Base-by-base conservation (phyloP, 768 basidiomycete genomes). In the Glaciozyma martinii region DNA sequence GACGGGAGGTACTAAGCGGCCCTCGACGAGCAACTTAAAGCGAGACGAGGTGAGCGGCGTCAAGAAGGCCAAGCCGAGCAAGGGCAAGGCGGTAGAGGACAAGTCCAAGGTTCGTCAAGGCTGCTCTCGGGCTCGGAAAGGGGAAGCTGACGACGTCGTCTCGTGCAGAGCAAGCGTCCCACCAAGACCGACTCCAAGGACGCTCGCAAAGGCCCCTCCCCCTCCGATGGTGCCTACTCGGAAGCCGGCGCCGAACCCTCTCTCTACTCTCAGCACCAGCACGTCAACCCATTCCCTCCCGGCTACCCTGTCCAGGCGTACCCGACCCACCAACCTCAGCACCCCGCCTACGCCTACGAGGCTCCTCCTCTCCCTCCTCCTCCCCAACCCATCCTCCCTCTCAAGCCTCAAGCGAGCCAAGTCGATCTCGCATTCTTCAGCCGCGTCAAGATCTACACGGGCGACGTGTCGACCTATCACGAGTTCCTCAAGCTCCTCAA, bases 401-500 rank as follows among this genome's bases (percentile, higher is more conserved):
- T 64, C 37, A 67, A 67, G 52, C 56, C 66, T 3, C 32, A 52
- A n/a, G 64, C 70, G 23, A 61, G 61, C 23, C 30, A 50, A 15
- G 86, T 88, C 68, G 90, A 94, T 73, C 81, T 91, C 40, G 79
- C 88, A 19, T 97, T 97, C 81, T 97, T 97, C 74, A 91, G 93
- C 73, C 85, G 88, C 57, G 89, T 90, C 73, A 80, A 80, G 72
- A 77, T 76, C 60, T 74, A 74, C 67, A 77, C 78, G 67, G 78
- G 79, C 62, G 78, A 80, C 72, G 75, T 75, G 60, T 68, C 72
- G 32, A 75, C 74, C 37, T 80, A 80, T 65, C 66, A 93, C 73
- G 93, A 98, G 72, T 97, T 97, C 76, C 79, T 97, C 72, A 97
- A 93, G 78, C 80, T 98, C 43, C 81, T 97, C 59, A 87, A 85